Evolutionary conservation across 148 eudicot species (phyloP), one percentile per base, ranked within the genome.

Genomic region (Mesembryanthemum crystallinum): DNA sequence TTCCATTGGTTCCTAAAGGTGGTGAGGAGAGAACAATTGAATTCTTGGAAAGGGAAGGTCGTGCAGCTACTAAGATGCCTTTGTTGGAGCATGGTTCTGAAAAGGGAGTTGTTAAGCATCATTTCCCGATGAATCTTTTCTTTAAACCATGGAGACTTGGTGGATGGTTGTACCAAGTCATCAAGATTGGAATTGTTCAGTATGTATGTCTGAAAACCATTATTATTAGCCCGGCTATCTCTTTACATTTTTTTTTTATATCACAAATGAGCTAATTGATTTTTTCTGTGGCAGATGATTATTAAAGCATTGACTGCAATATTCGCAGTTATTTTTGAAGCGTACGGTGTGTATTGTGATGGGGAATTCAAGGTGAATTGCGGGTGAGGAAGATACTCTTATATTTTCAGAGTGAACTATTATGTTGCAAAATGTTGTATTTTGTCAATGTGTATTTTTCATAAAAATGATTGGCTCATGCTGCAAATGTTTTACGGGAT

Each of bases 121-220:
- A 87, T 65, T 96, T 96, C 86, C 99, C 99, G 15, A 80, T 96
- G 91, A 96, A 85, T 74, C 84, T 81, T 65, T 80, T 96, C 76
- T 68, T 92, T 54, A 89, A 87, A 78, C 99, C 99, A 71, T 96
- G 99, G 99, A 87, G 75, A 82, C 87, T 96, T 77, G 93, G 88
- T 77, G 82, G 75, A 33, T 87, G 95, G 99, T 84, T 96, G 81
- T 96, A 87, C 86, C 93, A 91, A 90, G 89, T 92, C 73, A 89
- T 96, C 86, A 96, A 92, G 84, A 83, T 89, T 72, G 99, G 98
- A 82, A 89, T 96, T 80, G 94, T 96, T 77, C 99, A 96, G 79
- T 96, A 96, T 89, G 99, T 96, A 91, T 89, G 98, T 89, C 75
- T 43, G 52, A 49, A 74, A 67, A 71, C 62, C 58, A 24, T 14